Percentiles rank a stretch among this genome's conserved stretches.
Conservation (phyloP, 2,329 filamentous ascomycete species). For the Fonsecaea erecta region DNA sequence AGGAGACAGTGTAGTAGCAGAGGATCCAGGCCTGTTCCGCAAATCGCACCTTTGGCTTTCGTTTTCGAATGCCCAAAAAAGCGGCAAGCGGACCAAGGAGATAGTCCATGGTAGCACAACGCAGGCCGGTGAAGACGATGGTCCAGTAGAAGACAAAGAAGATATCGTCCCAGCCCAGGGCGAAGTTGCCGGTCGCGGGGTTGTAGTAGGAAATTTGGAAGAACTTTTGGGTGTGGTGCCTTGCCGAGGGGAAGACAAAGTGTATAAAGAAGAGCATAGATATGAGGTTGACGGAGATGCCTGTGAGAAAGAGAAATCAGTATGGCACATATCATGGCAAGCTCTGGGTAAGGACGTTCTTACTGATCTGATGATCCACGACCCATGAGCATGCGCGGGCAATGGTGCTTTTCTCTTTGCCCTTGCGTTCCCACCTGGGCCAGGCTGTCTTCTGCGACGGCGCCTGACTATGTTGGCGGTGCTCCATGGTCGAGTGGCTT, state of each 20-base stretch:
- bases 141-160: conserved; percentile 79
- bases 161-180: conserved; percentile 76
- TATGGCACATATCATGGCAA: neutral
- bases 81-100: conserved; percentile 77
- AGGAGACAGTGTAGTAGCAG: conserved; percentile 80
- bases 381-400: conserved; percentile 37
- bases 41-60: conserved; percentile 78
- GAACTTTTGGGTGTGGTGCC: conserved; percentile 81
- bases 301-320: conserved; percentile 51
- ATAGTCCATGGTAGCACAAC: conserved; percentile 86
- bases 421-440: conserved; percentile 36
- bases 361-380: conserved; percentile 40
- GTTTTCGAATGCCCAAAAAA: conserved; percentile 70
- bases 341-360: conserved; percentile 1
- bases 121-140: conserved; percentile 82
- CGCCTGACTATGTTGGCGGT: conserved; percentile 32
- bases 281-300: conserved; percentile 83
- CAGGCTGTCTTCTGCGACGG: conserved; percentile 39
- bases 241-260: conserved; percentile 77
- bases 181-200: conserved; percentile 69
- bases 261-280: conserved; percentile 82
- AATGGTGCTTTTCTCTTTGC: conserved; percentile 37
- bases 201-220: conserved; percentile 86
- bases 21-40: conserved; percentile 94
- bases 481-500: conserved; percentile 10